phyloP scores from a whole-genome alignment of 2,329 filamentous ascomycete species.

The Colletotrichum sp. region DNA sequence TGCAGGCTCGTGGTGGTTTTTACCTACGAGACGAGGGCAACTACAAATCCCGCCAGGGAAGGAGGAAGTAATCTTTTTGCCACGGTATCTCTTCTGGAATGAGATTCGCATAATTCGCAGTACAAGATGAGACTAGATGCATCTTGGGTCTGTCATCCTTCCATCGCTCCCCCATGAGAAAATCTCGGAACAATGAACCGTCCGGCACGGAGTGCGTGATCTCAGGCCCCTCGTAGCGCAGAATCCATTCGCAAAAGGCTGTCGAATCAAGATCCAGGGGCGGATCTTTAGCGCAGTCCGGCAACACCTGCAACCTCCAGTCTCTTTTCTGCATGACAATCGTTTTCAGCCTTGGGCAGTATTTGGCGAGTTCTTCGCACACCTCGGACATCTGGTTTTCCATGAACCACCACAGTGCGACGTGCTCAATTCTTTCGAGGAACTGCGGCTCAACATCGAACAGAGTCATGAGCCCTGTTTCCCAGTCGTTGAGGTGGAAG shows the following conservation, averaged over 20 bases:
- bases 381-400: background rate
- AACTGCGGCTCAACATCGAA: fast-evolving
- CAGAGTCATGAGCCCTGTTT: background rate
- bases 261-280: background rate
- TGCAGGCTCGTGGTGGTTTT: too few relatives aligned
- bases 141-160: background rate
- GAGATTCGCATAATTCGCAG: too few relatives aligned
- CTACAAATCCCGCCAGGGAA: too few relatives aligned
- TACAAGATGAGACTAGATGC: background rate
- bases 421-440: background rate
- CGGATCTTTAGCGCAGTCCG: background rate
- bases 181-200: background rate
- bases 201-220: background rate
- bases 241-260: background rate
- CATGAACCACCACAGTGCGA: background rate
- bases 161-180: too few relatives aligned
- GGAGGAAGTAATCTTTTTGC: too few relatives aligned
- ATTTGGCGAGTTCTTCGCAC: background rate
- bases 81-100: too few relatives aligned
- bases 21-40: too few relatives aligned
- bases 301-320: background rate
- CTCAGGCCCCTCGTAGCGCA: background rate
- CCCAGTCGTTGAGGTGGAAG: background rate
- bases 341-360: background rate
- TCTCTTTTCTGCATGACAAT: background rate